Evolutionary conservation across 768 basidiomycete genomes (phyloP), one percentile per base, ranked within the genome.

Genomic region (Leucosporidium creatinivorum): DNA sequence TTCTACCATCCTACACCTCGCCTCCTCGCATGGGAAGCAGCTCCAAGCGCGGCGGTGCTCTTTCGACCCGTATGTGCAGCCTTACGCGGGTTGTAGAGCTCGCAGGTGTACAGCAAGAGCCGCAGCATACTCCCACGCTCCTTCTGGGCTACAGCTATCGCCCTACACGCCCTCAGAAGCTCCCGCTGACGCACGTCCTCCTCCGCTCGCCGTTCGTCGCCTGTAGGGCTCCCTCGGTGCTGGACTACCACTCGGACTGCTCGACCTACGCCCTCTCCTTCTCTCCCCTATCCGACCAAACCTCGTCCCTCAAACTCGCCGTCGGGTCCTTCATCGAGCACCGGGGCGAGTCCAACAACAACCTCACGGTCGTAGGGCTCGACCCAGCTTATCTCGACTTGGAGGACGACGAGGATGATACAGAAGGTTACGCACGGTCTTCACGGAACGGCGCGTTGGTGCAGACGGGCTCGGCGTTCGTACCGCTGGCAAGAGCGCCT

Each of bases 381-480:
- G 86, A 88, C 74, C 90, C 91, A 73, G n/a, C 61, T 28, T 55
- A 63, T 49, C 44, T 54, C 61, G 91, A 93, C 74, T 85, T 88
- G 31, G 87, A 89, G n/a, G 83, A 92, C 18, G 87, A 89, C 5
- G 89, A 90, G 73, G 89, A 91, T 72, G 87, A 91, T 75, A 88
- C 73, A 15, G 52, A 58, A 18, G 64, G 67, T 17, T 28, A 60
- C 58, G 58, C 57, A 23, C 57, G 58, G 15, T 44, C 26, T 52
- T 23, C 58, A n/a, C 48, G 60, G 30, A 30, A n/a, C 58, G 26
- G 44, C 56, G 25, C 65, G 56, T 61, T 39, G 36, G 67, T 64
- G 49, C 28, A 85, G 75, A 85, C 84, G 49, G 86, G 88, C 84
- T 49, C 88, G 13, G 89, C 93, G 80, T 96, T 94, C 77, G 85